These are phyloP conservation scores for Russula brevipes DNA, from an alignment of 768 basidiomycete genomes.

Conservation along the genomic window DNA sequence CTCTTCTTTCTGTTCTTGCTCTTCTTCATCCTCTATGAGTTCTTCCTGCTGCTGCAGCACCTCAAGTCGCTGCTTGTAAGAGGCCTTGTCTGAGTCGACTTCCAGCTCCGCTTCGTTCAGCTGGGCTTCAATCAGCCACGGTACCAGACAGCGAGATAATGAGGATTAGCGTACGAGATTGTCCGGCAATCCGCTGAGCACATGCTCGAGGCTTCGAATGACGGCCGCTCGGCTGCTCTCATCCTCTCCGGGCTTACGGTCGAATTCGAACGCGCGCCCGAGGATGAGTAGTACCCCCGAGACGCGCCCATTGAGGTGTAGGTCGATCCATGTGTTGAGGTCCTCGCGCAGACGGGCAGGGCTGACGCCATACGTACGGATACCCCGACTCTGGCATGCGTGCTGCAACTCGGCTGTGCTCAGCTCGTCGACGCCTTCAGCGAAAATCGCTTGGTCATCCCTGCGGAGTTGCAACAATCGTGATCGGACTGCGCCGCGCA, in stretches of 20 bases:
- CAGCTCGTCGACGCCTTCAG: slow-evolving; percentile 85
- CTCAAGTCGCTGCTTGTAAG: slow-evolving; percentile 97
- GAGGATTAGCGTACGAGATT: slow-evolving; percentile 64
- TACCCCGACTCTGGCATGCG: slow-evolving; percentile 91
- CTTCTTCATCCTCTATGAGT: slow-evolving; percentile 98
- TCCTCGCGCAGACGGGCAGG: slow-evolving; percentile 88
- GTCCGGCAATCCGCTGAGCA: slow-evolving; percentile 88
- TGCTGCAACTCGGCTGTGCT: slow-evolving; percentile 89
- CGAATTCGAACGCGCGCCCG: slow-evolving; percentile 93
- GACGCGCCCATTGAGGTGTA: slow-evolving; percentile 87
- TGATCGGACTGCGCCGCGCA: slow-evolving; percentile 84
- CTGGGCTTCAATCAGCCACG: slow-evolving; percentile 39
- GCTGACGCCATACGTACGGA: slow-evolving; percentile 81
- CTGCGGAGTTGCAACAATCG: slow-evolving; percentile 77
- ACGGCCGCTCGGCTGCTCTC: slow-evolving; percentile 81
- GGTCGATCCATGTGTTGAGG: slow-evolving; percentile 83
- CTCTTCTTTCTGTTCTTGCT: slow-evolving; percentile 95
- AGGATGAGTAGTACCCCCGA: slow-evolving; percentile 92
- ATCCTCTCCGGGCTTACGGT: slow-evolving; percentile 62
- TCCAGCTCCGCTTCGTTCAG: slow-evolving; percentile 96
- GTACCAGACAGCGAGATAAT: neutral
- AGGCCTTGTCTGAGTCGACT: slow-evolving; percentile 88
- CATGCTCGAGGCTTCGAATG: slow-evolving; percentile 79
- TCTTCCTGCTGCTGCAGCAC: slow-evolving; percentile 98
- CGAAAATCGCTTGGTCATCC: slow-evolving; percentile 89